phyloP scores from a whole-genome alignment of 1,139 yeast genomes.

The Hyphopichia wangnamkhiaoensis region DNA sequence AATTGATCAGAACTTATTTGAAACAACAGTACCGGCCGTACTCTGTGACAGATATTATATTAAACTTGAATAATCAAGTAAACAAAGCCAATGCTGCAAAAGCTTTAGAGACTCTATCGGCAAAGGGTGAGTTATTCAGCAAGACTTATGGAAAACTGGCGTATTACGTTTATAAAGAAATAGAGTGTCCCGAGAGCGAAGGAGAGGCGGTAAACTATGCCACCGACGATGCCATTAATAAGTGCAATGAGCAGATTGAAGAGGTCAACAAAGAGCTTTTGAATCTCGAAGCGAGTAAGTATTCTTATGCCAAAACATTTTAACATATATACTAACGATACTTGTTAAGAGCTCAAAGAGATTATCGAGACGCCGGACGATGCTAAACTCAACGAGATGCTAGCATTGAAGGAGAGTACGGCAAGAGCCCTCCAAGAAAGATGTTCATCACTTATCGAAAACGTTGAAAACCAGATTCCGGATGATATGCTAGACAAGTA shows the following conservation, averaged over 20 bases:
- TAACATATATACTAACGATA: no score
- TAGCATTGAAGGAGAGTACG: no score
- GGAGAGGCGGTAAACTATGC: not conserved
- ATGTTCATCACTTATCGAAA: not conserved
- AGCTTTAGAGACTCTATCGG: conserved; percentile 27
- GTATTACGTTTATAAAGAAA: conserved; percentile 31
- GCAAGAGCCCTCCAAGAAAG: no score
- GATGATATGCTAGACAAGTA: conserved; percentile 3
- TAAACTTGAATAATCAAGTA: conserved; percentile 33
- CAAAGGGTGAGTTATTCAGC: conserved; percentile 22
- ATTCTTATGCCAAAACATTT: no score
- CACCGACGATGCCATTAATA: not conserved
- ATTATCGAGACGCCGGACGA: not conserved
- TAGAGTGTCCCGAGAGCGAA: not conserved
- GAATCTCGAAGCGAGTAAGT: no score
- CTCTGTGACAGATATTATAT: conserved; percentile 36
- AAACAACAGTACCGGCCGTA: conserved; percentile 39
- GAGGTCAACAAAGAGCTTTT: no score
- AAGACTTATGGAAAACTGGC: conserved; percentile 37
- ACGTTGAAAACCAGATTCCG: not conserved
- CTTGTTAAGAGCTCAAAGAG: no score
- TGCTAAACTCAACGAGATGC: not conserved
- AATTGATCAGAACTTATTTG: conserved; percentile 23
- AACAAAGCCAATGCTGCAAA: conserved; percentile 25
- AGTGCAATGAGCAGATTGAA: not conserved